Base-by-base conservation (phyloP, 305 asterid genomes). In the Petunia hybrid region DNA sequence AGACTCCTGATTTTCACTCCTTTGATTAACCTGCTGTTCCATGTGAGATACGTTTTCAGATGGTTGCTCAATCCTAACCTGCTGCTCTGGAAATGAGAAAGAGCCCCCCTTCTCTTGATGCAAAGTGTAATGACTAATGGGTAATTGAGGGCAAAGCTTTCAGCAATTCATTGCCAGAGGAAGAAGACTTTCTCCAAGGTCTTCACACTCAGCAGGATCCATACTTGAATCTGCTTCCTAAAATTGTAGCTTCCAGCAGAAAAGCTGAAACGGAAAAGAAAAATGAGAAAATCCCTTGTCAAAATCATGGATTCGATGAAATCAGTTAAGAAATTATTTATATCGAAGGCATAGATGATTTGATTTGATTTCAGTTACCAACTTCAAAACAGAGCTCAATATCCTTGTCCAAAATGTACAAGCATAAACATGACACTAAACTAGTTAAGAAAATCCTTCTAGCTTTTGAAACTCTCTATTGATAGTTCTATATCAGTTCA, bases 141-240 rank as follows among this genome's bases (percentile, higher is more conserved):
- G 61, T 82, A 77, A 70, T 84, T 53, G 84, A 76, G 78, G 80
- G 83, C 60, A 56, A 70, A 80, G 77, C 48, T 62, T 73, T 86
- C 77, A 82, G 82, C 51, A 85, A 84, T 81, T 85, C 88, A 80
- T 67, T 70, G 60, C 84, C 74, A 42, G 90, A 84, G 12, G 91
- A 81, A 65, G 83, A 87, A 48, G 91, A 82, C 79, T 90, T 85
- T 41, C 81, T 76, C 92, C 91, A 85, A 48, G 81, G 66, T 67
- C 86, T 90, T 80, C 86, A 87, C 85, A 85, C 79, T 87, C 92
- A 53, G 91, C 94, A 64, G 92, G 91, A 83, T 91, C 91, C 95
- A 90, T 91, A 62, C 76, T 65, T 41, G 85, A 78, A 76, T 61
- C 60, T 81, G 65, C 57, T 60, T 82, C 56, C 8, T 14, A 51